phyloP scores from a whole-genome alignment of 129 eudicot species.

The Sambucus nigra region DNA sequence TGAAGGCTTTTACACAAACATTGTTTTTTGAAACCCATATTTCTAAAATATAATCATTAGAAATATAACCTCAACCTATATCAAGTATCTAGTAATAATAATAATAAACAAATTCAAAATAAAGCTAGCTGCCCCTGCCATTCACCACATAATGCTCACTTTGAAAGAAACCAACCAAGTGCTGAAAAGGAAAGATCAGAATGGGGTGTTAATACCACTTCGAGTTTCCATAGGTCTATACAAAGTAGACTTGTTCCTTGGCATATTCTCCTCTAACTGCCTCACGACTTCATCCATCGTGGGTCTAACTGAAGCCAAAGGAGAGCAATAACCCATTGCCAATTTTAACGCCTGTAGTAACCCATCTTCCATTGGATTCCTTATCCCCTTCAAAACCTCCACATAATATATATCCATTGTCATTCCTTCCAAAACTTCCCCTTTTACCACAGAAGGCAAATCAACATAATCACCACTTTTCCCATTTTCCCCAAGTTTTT shows the following conservation, averaged over 20 bases:
- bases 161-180: slow-evolving; percentile 6
- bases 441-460: slow-evolving; percentile 81
- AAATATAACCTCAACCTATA: background rate
- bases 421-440: slow-evolving; percentile 91
- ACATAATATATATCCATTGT: slow-evolving; percentile 93
- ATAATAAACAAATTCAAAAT: background rate
- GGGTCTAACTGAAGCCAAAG: slow-evolving; percentile 81
- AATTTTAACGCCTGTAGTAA: slow-evolving; percentile 87
- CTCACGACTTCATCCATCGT: slow-evolving; percentile 89
- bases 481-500: slow-evolving; percentile 60
- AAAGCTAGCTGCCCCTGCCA: background rate
- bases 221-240: slow-evolving; percentile 92
- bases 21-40: too few species aligned
- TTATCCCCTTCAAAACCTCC: slow-evolving; percentile 71
- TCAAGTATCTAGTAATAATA: background rate
- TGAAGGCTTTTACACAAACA: too few species aligned
- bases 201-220: slow-evolving; percentile 82
- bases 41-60: slow-evolving; percentile 7
- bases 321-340: slow-evolving; percentile 99
- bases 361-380: slow-evolving; percentile 98
- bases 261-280: slow-evolving; percentile 89
- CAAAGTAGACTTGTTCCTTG: slow-evolving; percentile 87
- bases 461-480: slow-evolving; percentile 47
- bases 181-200: slow-evolving; percentile 22
- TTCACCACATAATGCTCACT: background rate